Percentiles rank a stretch among this genome's conserved stretches.
phyloP scores from a whole-genome alignment of 495 filamentous ascomycete species.

The Cairneyella variabilis region DNA sequence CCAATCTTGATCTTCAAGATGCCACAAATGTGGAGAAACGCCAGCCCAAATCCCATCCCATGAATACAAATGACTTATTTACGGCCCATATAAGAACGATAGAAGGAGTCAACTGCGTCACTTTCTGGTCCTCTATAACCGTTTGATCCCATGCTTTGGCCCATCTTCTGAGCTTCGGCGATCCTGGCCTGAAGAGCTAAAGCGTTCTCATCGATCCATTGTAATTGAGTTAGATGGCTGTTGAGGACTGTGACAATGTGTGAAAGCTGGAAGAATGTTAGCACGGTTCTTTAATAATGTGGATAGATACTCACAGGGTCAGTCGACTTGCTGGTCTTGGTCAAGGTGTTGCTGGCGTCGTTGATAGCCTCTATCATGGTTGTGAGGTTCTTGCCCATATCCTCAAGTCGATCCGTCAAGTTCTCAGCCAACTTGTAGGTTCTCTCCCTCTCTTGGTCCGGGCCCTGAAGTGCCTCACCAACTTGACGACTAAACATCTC shows the following conservation, averaged over 20 bases:
- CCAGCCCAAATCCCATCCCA: slow-evolving; percentile 10
- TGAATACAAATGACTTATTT: slow-evolving; percentile 32
- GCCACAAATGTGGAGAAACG: slow-evolving; percentile 15
- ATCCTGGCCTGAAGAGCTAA: slow-evolving; percentile 78
- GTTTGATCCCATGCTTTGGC: slow-evolving; percentile 61
- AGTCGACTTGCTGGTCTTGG: slow-evolving; percentile 82
- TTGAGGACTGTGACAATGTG: slow-evolving; percentile 94
- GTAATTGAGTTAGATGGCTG: slow-evolving; percentile 79
- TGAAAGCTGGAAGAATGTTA: slow-evolving; percentile 59
- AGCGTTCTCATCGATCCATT: slow-evolving; percentile 85
- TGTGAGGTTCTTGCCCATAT: slow-evolving; percentile 84
- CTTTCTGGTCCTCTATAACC: slow-evolving; percentile 51
- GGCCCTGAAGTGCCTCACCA: slow-evolving; percentile 69
- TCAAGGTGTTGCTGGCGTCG: slow-evolving; percentile 72
- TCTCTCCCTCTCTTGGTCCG: slow-evolving; percentile 90
- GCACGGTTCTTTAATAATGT: slow-evolving; percentile 11
- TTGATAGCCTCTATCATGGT: slow-evolving; percentile 99
- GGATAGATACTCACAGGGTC: slow-evolving; percentile 72
- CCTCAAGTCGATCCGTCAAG: slow-evolving; percentile 78
- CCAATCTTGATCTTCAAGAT: slow-evolving; percentile 19
- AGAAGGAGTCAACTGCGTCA: slow-evolving; percentile 76
- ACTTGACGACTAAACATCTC: slow-evolving; percentile 70
- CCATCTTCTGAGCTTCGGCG: slow-evolving; percentile 68
- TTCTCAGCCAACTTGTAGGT: slow-evolving; percentile 93
- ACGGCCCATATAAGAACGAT: slow-evolving; percentile 69